These are phyloP conservation scores for Saturnispora bothae DNA, from an alignment of 805 yeast species.

Conservation along the genomic window DNA sequence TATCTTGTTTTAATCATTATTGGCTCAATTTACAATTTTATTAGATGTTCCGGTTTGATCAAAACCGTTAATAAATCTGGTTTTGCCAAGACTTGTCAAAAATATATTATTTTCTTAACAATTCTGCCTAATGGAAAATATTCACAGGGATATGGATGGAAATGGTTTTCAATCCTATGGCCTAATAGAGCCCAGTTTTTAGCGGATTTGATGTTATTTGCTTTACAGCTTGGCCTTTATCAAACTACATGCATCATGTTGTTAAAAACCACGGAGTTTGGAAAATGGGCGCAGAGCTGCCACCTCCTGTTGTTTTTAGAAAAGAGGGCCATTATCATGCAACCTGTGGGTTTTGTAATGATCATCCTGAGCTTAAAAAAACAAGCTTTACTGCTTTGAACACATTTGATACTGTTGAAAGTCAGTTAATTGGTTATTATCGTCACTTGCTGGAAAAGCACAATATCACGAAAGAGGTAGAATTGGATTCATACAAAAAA, in stretches of 20 bases:
- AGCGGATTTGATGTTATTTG: too few relatives aligned
- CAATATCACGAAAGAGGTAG: not conserved
- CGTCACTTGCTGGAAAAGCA: not conserved
- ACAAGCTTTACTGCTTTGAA: not conserved
- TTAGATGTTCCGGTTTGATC: too few relatives aligned
- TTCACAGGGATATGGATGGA: too few relatives aligned
- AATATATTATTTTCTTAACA: too few relatives aligned
- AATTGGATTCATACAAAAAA: not conserved
- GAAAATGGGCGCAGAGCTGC: constrained; percentile 23
- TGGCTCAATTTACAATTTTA: too few relatives aligned
- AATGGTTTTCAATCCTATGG: too few relatives aligned
- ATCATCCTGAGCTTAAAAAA: not conserved
- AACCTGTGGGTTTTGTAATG: not conserved
- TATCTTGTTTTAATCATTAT: too few relatives aligned
- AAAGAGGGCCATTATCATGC: not conserved
- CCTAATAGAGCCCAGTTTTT: too few relatives aligned
- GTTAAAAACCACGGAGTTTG: constrained; percentile 26
- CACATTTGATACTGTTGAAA: not conserved
- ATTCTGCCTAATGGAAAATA: too few relatives aligned
- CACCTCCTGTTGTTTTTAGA: constrained; percentile 16
- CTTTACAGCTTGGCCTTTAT: too few relatives aligned
- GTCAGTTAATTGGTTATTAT: not conserved
- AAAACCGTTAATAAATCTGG: too few relatives aligned
- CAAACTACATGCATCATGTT: constrained; percentile 26
- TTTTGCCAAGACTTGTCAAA: too few relatives aligned